Evolutionary conservation across 164 flowering plant species (phyloP), one percentile per base, ranked within the genome.

Genomic region (Magnolia changhungtana): DNA sequence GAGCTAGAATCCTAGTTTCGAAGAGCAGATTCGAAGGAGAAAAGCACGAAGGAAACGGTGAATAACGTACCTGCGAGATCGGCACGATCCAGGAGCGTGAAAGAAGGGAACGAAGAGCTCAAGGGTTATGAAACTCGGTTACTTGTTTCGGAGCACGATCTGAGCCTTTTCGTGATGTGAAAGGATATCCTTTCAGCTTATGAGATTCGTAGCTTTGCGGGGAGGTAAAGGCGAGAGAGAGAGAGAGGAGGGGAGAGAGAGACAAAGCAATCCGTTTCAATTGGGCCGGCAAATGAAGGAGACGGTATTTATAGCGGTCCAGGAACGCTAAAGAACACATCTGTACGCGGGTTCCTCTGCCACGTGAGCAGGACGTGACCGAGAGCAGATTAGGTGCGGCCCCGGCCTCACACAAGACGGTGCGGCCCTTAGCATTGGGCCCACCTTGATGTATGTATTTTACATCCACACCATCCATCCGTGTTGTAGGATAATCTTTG

Each of bases 181-280:
- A 76, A 76, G 49, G 9, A 37, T 14, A 58, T 11, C 66, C 45
- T 63, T 75, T 55, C 50, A 14, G 49, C 14, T 67, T 29, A 18
- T 20, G n/a, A 55, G 74, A 76, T 76, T 76, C 63, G 67, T 63
- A 7, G 68, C 73, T 61, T 76, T 71, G 74, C 14, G 20, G 27
- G 1, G 52, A 31, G 50, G 23, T 1, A 31, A 68, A 27, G 69
- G 9, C 11, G 68, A 76, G 52, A 23, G 10, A 9, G n/a, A 8
- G 59, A 74, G 68, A 14, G 10, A 7, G 70, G 45, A 20, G 3
- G 50, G 8, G 10, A 50, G 8, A 10, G 55, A 68, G 29, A 31
- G 24, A 50, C 49, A 63, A 14, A 59, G 59, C 16, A 37, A 37
- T 63, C 66, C 14, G 61, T 20, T 19, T n/a, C 9, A n/a, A 37